phyloP scores from a whole-genome alignment of 306 rosid genomes.

The Dryas alaskensis region DNA sequence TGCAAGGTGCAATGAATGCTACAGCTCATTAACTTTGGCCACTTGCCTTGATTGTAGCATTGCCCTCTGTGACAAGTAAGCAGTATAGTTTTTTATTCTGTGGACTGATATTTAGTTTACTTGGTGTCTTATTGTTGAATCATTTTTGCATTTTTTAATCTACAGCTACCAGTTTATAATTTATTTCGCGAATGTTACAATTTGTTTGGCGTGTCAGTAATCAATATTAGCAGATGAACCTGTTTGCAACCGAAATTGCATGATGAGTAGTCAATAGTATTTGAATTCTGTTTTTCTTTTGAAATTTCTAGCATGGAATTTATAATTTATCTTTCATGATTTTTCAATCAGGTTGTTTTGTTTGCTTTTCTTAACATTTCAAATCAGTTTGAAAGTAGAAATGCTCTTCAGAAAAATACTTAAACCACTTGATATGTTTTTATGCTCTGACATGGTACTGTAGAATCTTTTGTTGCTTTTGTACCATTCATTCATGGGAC shows the following conservation, averaged over 20 bases:
- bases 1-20: conserved; percentile 63
- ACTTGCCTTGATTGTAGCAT: conserved; percentile 73
- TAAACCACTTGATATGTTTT: neutral
- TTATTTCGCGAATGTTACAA: neutral
- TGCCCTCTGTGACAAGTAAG: conserved; percentile 77
- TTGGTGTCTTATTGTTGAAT: neutral
- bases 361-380: neutral
- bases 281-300: neutral
- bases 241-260: neutral
- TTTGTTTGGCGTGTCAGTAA: neutral
- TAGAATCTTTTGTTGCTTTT: neutral
- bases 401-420: neutral
- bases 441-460: neutral
- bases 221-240: neutral
- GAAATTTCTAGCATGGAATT: neutral
- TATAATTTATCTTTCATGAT: neutral
- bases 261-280: neutral
- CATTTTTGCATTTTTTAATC: neutral
- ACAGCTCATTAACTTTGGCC: conserved; percentile 57
- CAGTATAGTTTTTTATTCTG: conserved; percentile 19
- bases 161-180: neutral
- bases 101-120: neutral
- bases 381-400: no score
- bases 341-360: neutral
- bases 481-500: neutral